These are phyloP conservation scores for Neurospora sp. DNA, from an alignment of 495 filamentous ascomycete species.

Conservation along the genomic window DNA sequence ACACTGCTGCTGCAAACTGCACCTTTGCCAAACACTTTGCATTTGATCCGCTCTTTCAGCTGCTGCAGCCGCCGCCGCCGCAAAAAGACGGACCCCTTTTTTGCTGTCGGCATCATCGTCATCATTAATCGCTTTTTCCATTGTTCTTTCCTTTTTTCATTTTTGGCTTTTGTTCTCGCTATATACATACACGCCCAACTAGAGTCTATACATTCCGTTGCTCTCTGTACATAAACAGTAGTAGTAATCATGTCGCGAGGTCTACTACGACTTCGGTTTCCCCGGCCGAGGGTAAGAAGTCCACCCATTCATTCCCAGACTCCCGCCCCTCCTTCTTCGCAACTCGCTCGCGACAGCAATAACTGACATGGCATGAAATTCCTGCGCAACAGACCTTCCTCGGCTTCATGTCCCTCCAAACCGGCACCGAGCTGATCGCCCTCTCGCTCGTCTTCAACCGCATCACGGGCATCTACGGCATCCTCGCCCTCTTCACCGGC, in stretches of 20 bases:
- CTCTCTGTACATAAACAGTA: neutral
- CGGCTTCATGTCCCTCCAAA: conserved; percentile 73
- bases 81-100: neutral
- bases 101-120: neutral
- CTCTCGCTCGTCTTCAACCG: conserved; percentile 79
- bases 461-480: conserved; percentile 74
- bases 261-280: conserved; percentile 17
- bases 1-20: neutral
- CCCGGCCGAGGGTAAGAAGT: conserved; percentile 22
- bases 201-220: neutral
- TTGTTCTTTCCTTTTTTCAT: neutral
- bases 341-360: no score
- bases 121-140: neutral
- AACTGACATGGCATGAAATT: no score
- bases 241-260: neutral
- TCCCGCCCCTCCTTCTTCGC: no score
- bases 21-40: neutral
- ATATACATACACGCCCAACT: neutral
- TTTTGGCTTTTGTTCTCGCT: neutral
- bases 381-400: conserved; percentile 55
- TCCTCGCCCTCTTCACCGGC: conserved; percentile 77
- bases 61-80: neutral
- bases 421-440: conserved; percentile 71
- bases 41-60: neutral
- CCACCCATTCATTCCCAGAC: no score